Percentiles rank a stretch among this genome's conserved stretches.
Evolutionary conservation across 1,284 basidiomycete genomes (phyloP).

Genomic region (Anthracocystis panici-leucophaei): DNA sequence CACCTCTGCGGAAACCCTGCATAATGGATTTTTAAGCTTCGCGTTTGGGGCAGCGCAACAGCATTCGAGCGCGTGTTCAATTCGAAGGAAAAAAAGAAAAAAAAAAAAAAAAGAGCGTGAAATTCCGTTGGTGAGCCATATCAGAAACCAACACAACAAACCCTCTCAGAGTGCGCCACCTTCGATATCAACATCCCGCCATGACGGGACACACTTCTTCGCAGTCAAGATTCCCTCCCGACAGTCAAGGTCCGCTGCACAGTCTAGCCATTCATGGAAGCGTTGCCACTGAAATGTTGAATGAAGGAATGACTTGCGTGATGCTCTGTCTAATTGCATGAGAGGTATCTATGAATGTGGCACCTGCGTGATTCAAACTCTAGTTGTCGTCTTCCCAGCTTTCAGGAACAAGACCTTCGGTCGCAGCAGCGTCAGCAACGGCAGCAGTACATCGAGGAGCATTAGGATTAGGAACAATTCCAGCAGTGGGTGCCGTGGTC

Average conservation of each 20-base stretch:
- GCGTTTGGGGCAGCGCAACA: not conserved
- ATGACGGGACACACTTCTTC: no score
- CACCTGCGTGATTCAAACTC: not conserved
- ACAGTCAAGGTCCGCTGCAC: no score
- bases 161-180: no score
- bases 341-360: constrained; percentile 2
- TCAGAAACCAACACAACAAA: not conserved
- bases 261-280: not conserved
- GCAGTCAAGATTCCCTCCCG: no score
- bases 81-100: no score
- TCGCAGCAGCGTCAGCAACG: not conserved
- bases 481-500: constrained; percentile 26
- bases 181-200: no score
- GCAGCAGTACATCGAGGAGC: constrained; percentile 24
- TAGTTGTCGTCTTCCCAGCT: constrained; percentile 47
- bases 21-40: constrained; percentile 1
- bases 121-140: not conserved
- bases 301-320: not conserved
- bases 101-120: constrained; percentile 1
- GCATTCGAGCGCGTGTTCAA: not conserved
- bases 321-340: constrained; percentile 5
- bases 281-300: not conserved
- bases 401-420: constrained; percentile 32
- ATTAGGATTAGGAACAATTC: constrained; percentile 43
- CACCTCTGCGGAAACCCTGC: not conserved